Conservation (phyloP, 2,329 filamentous ascomycete genomes). For the Kalmusia sp. region DNA sequence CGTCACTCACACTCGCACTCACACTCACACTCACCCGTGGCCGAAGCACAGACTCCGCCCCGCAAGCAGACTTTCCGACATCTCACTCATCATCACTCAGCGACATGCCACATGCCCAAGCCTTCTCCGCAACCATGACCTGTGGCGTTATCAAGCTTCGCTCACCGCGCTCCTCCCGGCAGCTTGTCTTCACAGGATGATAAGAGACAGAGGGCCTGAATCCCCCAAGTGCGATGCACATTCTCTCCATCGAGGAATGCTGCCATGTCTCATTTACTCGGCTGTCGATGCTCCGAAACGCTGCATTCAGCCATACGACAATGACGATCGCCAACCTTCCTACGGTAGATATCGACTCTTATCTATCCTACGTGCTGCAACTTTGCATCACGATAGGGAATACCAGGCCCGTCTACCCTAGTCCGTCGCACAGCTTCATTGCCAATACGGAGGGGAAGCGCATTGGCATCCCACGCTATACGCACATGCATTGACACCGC, state of each 20-base stretch:
- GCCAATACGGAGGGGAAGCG: neutral
- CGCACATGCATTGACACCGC: neutral
- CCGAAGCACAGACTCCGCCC: too few species aligned
- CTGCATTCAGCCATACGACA: neutral
- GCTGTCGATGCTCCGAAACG: slow-evolving; percentile 9
- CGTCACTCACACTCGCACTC: neutral
- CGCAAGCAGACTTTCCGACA: neutral
- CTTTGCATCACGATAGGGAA: neutral
- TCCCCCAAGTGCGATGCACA: neutral
- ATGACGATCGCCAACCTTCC: neutral
- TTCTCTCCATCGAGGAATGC: neutral
- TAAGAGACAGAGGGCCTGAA: neutral
- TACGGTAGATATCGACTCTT: neutral
- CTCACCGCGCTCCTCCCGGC: neutral
- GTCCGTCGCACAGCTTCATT: neutral
- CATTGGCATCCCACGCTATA: neutral
- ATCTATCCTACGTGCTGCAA: neutral
- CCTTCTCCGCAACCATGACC: too few species aligned
- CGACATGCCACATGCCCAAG: too few species aligned
- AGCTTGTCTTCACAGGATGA: neutral
- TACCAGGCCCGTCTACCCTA: neutral
- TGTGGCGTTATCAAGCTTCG: slow-evolving; percentile 4
- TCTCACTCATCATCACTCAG: neutral
- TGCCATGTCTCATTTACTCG: slow-evolving; percentile 13
- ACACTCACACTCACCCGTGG: too few species aligned